Evolutionary conservation across 768 basidiomycete species (phyloP).

Genomic region (Boletus sp.): DNA sequence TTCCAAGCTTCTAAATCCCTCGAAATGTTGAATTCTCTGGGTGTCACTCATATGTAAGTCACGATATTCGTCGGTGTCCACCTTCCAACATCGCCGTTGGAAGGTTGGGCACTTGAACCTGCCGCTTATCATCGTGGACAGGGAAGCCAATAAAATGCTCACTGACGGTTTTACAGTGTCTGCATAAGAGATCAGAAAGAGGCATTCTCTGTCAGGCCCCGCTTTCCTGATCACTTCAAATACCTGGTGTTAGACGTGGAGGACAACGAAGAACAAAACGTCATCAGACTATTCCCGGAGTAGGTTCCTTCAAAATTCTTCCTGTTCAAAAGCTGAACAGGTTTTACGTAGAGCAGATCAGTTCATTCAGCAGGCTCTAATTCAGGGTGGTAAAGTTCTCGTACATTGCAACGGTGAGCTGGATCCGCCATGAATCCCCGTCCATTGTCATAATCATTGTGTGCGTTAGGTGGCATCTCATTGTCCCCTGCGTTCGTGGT

Average conservation of each 20-base stretch:
- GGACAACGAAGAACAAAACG: constrained; percentile 93
- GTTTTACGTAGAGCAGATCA: constrained; percentile 55
- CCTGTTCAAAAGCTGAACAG: neutral
- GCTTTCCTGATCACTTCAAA: constrained; percentile 74
- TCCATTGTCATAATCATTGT: neutral
- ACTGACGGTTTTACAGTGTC: constrained; percentile 46
- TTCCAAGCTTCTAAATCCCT: constrained; percentile 86
- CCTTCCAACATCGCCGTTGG: neutral
- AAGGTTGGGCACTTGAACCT: neutral
- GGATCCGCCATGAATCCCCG: neutral
- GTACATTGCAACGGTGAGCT: constrained; percentile 85
- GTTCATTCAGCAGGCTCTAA: constrained; percentile 68
- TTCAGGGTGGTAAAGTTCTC: constrained; percentile 66
- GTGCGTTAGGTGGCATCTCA: constrained; percentile 71
- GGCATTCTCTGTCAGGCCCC: constrained; percentile 84
- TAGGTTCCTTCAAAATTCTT: constrained; percentile 34
- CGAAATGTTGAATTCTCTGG: constrained; percentile 59
- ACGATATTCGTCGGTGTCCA: neutral
- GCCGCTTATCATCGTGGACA: neutral
- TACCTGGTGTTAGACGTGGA: constrained; percentile 86
- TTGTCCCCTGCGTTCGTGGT: constrained; percentile 87
- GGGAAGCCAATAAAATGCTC: neutral
- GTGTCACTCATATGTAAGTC: constrained; percentile 79
- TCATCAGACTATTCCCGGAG: constrained; percentile 89
- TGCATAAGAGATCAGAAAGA: constrained; percentile 90